These are phyloP conservation scores for Aspergillus homomorphus DNA, from an alignment of 495 filamentous ascomycete genomes.

Conservation along the genomic window DNA sequence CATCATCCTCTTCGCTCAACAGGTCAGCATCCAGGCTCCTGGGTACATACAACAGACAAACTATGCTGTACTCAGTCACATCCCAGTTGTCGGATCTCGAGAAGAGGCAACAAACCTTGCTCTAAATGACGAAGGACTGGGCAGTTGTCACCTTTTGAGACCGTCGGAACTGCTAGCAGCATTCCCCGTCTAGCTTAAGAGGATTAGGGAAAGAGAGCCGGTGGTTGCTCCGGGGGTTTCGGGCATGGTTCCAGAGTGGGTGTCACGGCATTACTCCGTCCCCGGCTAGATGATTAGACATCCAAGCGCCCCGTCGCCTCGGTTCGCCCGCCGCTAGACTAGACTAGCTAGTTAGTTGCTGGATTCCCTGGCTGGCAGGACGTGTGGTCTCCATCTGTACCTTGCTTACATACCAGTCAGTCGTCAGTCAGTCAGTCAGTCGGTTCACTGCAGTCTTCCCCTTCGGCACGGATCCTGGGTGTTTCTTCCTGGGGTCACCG, in stretches of 20 bases:
- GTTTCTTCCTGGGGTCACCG: not conserved
- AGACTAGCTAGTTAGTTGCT: not conserved
- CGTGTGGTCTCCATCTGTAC: conserved; percentile 12
- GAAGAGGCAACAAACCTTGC: not conserved
- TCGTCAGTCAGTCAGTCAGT: not conserved
- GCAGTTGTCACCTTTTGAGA: not conserved
- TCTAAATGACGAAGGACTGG: not conserved
- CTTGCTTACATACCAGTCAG: not conserved
- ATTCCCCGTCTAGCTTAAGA: conserved; percentile 3
- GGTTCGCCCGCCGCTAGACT: conserved; percentile 6
- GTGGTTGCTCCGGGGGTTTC: conserved; percentile 1
- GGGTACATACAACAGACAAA: not conserved
- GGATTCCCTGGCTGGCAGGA: not conserved
- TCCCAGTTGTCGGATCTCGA: not conserved
- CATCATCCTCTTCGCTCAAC: not conserved
- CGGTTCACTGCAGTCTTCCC: not conserved
- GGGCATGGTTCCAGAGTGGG: conserved; percentile 10
- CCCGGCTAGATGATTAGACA: not conserved
- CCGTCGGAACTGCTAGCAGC: not conserved
- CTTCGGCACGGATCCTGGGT: not conserved
- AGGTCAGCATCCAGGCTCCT: not conserved
- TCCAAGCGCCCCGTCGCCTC: conserved; percentile 7
- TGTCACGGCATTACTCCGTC: conserved; percentile 7
- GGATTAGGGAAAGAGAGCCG: not conserved
- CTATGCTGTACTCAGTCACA: not conserved